Conservation (phyloP, 1,284 basidiomycete species). For the Rhizopogon parksii region DNA sequence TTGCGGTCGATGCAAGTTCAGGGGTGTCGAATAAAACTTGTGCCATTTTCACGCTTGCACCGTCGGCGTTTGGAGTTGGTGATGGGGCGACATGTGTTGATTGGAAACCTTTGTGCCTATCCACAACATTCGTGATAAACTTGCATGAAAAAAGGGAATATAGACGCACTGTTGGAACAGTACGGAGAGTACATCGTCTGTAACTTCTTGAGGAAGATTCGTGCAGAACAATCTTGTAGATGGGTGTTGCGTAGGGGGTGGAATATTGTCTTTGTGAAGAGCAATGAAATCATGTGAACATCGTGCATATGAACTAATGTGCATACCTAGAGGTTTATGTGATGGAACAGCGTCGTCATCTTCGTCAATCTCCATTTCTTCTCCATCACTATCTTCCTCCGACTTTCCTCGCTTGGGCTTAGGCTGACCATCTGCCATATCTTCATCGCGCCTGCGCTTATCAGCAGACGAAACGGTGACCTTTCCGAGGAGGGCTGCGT, state of each 20-base stretch:
- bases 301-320: constrained; percentile 13
- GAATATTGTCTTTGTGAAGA: constrained; percentile 37
- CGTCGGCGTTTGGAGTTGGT: constrained; percentile 54
- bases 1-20: constrained; percentile 67
- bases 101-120: constrained; percentile 72
- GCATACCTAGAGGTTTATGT: constrained; percentile 39
- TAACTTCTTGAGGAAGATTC: constrained; percentile 76
- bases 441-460: constrained; percentile 67
- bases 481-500: constrained; percentile 34
- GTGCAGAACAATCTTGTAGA: constrained; percentile 67
- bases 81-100: constrained; percentile 61
- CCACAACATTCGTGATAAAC: constrained; percentile 6
- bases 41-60: constrained; percentile 63
- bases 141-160: neutral
- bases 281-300: constrained; percentile 24
- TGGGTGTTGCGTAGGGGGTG: constrained; percentile 48
- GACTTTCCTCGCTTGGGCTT: constrained; percentile 63
- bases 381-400: constrained; percentile 60
- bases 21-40: constrained; percentile 70
- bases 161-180: constrained; percentile 77
- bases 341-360: constrained; percentile 52
- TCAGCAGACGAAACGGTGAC: constrained; percentile 32
- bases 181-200: constrained; percentile 72
- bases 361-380: constrained; percentile 84
- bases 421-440: constrained; percentile 46